Evolutionary conservation across 129 eudicot genomes (phyloP).

Genomic region (Deinandra increscens): DNA sequence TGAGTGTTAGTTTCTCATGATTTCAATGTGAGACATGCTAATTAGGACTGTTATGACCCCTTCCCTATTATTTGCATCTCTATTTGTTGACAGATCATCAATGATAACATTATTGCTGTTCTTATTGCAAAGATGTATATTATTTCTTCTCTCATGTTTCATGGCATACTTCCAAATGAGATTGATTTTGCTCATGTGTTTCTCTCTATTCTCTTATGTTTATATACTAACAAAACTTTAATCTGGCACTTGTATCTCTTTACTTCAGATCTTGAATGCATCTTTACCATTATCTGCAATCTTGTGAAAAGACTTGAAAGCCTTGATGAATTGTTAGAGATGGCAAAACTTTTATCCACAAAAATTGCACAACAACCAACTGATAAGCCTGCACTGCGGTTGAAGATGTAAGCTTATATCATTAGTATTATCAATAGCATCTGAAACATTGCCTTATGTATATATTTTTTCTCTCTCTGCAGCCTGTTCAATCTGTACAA

Average conservation of each 20-base stretch:
- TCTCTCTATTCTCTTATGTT: not conserved
- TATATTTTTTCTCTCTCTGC: slow-evolving; percentile 7
- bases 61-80: not conserved
- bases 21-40: not conserved
- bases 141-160: slow-evolving; percentile 4
- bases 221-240: not conserved
- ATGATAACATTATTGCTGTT: not conserved
- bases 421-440: slow-evolving; percentile 23
- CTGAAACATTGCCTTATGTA: not conserved
- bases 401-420: slow-evolving; percentile 81
- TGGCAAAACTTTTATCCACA: slow-evolving; percentile 72
- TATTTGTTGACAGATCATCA: not conserved
- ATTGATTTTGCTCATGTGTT: not conserved
- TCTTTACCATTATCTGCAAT: slow-evolving; percentile 81
- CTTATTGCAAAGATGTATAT: not conserved
- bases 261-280: slow-evolving; percentile 74
- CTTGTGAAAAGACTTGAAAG: slow-evolving; percentile 78
- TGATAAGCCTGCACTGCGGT: slow-evolving; percentile 78
- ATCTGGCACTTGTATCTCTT: not conserved
- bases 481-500: slow-evolving; percentile 90
- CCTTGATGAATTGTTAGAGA: slow-evolving; percentile 71
- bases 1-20: not conserved
- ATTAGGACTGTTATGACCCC: not conserved
- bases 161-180: slow-evolving; percentile 4
- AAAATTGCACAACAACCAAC: slow-evolving; percentile 69